A percentile compares a stretch with the other conserved stretches of the same genome.
Conservation (phyloP, 352 stramenopile species). For the Phytophthora syringae region DNA sequence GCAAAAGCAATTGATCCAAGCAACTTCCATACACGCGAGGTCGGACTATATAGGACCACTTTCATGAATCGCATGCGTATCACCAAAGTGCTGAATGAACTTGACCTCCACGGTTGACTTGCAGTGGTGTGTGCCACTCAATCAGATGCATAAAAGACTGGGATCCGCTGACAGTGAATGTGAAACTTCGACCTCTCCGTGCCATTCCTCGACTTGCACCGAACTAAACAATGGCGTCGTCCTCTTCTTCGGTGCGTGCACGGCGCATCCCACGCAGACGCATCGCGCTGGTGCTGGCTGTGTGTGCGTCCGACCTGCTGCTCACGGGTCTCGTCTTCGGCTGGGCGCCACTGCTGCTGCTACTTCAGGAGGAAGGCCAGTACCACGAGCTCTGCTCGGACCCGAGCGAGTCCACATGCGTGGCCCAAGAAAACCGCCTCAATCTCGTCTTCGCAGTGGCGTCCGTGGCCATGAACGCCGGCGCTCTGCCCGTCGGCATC, state of each 20-base stretch:
- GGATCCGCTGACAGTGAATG: slow-evolving; percentile 21
- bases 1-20: background rate
- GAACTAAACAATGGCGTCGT: slow-evolving; percentile 8
- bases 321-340: slow-evolving; percentile 90
- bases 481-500: slow-evolving; percentile 77
- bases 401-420: slow-evolving; percentile 41
- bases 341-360: slow-evolving; percentile 85
- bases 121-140: no score
- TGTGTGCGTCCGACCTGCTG: slow-evolving; percentile 81
- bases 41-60: no score
- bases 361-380: slow-evolving; percentile 84
- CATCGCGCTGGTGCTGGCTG: slow-evolving; percentile 68
- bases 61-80: no score
- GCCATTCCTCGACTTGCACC: slow-evolving; percentile 7
- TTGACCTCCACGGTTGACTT: no score
- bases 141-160: no score
- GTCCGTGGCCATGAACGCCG: slow-evolving; percentile 81
- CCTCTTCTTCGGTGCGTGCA: slow-evolving; percentile 2
- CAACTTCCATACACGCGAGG: background rate
- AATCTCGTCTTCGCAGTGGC: slow-evolving; percentile 89
- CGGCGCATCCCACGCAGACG: slow-evolving; percentile 47
- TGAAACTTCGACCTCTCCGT: background rate
- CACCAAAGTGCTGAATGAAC: no score
- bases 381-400: slow-evolving; percentile 77
- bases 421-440: slow-evolving; percentile 84